Percentiles rank a stretch among this genome's conserved stretches.
phyloP scores from a whole-genome alignment of 176 grass and related monocot genomes.

The Zea luxurians region DNA sequence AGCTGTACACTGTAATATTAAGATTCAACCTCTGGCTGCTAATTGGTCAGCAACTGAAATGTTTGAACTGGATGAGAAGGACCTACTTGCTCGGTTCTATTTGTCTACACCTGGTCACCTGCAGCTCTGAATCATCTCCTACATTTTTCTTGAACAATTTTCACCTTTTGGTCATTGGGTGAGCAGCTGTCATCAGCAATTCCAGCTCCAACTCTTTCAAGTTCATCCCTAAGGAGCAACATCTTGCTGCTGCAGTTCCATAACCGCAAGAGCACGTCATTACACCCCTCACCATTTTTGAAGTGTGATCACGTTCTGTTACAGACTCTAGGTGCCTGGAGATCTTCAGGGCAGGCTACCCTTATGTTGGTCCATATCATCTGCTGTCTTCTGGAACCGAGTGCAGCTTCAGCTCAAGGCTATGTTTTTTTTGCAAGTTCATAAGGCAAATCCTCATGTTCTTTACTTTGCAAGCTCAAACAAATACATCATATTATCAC shows the following conservation, averaged over 20 bases:
- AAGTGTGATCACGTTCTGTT: constrained; percentile 3
- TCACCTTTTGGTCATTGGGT: neutral
- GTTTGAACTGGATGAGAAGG: no score
- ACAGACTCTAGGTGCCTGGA: neutral
- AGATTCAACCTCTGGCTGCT: no score
- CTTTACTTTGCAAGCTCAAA: constrained; percentile 18
- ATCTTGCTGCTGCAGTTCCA: constrained; percentile 9
- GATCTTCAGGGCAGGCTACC: constrained; percentile 20
- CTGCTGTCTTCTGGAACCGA: constrained; percentile 11
- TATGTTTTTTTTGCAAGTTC: constrained; percentile 17
- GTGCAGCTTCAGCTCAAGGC: constrained; percentile 7
- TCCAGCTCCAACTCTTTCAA: constrained; percentile 5
- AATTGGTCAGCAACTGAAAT: no score
- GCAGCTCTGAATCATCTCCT: neutral
- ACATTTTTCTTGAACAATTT: constrained; percentile 5
- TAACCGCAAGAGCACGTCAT: neutral
- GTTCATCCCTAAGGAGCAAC: neutral
- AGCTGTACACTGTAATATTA: constrained; percentile 5
- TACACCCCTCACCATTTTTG: neutral
- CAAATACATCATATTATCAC: neutral
- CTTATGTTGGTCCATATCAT: neutral
- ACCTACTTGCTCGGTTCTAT: no score
- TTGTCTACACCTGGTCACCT: constrained; percentile 4
- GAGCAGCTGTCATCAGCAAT: neutral
- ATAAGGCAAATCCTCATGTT: neutral